Percentiles rank a stretch among this genome's conserved stretches.
These are phyloP conservation scores for Erythrophleum ivorense DNA, from an alignment of 331 rosid species.

Conservation along the genomic window DNA sequence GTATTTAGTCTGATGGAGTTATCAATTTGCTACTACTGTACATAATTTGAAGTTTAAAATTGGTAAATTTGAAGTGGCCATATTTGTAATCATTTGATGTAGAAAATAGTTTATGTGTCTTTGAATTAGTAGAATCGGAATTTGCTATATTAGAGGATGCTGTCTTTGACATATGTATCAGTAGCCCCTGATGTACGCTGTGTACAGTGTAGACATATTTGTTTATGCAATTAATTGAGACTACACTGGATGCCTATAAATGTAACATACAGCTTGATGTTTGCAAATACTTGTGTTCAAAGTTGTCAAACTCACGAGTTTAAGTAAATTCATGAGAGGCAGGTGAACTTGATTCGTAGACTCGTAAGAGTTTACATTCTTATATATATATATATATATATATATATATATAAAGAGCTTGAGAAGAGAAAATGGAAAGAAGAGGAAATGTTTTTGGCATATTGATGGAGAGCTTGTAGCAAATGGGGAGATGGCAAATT, in stretches of 20 bases:
- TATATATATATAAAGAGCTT: too few relatives aligned
- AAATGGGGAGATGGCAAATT: too few relatives aligned
- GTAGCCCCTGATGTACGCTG: neutral
- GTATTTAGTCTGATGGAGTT: neutral
- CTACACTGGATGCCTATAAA: conserved; percentile 14
- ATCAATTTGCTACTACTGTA: conserved; percentile 5
- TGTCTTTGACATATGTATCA: conserved; percentile 21
- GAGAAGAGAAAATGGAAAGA: too few relatives aligned
- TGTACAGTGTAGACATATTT: conserved; percentile 26
- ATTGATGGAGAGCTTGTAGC: too few relatives aligned
- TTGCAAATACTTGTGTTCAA: neutral
- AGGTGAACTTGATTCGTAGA: too few relatives aligned
- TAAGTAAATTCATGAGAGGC: too few relatives aligned
- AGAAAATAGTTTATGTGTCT: neutral
- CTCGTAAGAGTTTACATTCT: too few relatives aligned
- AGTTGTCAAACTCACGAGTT: too few relatives aligned
- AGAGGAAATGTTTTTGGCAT: too few relatives aligned
- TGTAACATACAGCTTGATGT: neutral
- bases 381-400: too few relatives aligned
- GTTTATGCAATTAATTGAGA: conserved; percentile 18
- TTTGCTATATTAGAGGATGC: conserved; percentile 14
- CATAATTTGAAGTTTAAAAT: conserved; percentile 18
- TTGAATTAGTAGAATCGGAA: neutral
- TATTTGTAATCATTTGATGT: conserved; percentile 21
- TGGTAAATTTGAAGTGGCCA: conserved; percentile 6